Conservation (phyloP, 306 rosid species). For the Cicer pinnatifidum region DNA sequence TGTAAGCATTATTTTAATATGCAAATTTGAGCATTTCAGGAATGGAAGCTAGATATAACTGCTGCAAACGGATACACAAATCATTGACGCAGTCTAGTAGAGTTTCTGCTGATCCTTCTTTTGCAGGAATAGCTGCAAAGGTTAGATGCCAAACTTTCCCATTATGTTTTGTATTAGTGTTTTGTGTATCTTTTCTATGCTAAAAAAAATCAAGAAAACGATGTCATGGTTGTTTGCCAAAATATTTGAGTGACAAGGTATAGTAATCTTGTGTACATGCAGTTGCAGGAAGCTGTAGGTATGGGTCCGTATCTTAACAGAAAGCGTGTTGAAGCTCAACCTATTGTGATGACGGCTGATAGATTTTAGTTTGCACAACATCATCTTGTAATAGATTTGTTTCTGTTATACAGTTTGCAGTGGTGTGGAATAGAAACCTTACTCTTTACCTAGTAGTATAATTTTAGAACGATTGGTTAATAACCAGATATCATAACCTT, state of each 20-base stretch:
- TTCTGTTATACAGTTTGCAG: background rate
- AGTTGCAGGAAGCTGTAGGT: conserved; percentile 77
- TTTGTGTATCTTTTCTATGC: conserved; percentile 10
- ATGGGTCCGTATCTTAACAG: conserved; percentile 72
- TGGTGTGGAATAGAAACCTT: conserved; percentile 26
- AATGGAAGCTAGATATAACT: conserved; percentile 86
- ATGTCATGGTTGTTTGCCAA: background rate
- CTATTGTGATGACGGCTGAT: conserved; percentile 78
- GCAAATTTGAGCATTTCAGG: conserved; percentile 53
- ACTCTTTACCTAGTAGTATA: background rate
- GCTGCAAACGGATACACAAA: conserved; percentile 72
- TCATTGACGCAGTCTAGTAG: conserved; percentile 61
- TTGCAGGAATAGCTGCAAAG: conserved; percentile 65
- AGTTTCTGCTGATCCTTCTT: conserved; percentile 59
- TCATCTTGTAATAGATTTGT: background rate
- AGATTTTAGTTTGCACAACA: conserved; percentile 60
- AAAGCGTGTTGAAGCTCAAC: conserved; percentile 71
- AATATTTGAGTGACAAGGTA: background rate
- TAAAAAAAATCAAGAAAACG: conserved; percentile 29
- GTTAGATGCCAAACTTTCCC: conserved; percentile 51
- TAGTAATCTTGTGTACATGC: conserved; percentile 43
- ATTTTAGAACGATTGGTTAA: background rate
- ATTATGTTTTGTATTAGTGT: background rate
- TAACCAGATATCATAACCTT: background rate
- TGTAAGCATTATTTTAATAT: background rate